Evolutionary conservation across 768 basidiomycete genomes (phyloP).

Genomic region (Lactifluus echinatus): DNA sequence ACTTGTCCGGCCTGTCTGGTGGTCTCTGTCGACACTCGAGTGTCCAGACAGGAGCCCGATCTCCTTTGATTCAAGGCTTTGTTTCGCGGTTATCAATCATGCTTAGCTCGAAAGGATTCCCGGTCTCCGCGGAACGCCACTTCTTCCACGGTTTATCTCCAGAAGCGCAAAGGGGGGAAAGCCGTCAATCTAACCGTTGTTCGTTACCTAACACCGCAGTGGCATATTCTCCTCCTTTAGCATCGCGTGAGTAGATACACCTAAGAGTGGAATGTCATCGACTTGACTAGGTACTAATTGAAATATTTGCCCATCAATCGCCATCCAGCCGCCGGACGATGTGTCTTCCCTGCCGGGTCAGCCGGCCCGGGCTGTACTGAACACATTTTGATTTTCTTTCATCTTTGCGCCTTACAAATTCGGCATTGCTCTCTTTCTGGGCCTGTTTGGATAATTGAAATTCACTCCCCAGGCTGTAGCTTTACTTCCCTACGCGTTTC

Average conservation of each 20-base stretch:
- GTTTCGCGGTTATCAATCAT: background rate
- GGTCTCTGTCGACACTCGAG: background rate
- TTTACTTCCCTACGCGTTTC: background rate
- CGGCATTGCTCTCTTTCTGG: no score
- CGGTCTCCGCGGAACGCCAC: constrained; percentile 16
- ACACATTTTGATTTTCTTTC: background rate
- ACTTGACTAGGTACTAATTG: constrained; percentile 9
- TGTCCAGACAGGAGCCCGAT: constrained; percentile 1
- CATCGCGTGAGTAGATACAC: background rate
- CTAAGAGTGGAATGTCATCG: constrained; percentile 1
- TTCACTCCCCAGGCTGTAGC: background rate
- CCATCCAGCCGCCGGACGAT: background rate
- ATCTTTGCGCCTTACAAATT: no score
- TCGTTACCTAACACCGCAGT: constrained; percentile 6
- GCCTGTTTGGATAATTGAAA: background rate
- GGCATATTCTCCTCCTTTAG: constrained; percentile 6
- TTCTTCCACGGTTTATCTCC: constrained; percentile 10
- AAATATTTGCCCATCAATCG: constrained; percentile 2
- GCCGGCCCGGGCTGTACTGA: background rate
- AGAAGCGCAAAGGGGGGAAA: constrained; percentile 3
- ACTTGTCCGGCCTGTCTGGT: background rate
- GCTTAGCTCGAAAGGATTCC: constrained; percentile 3
- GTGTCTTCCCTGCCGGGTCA: background rate
- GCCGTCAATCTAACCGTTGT: background rate
- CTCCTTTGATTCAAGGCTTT: background rate